Evolutionary conservation across 768 basidiomycete species (phyloP), one percentile per base, ranked within the genome.

Genomic region (Suillus hirtellus): DNA sequence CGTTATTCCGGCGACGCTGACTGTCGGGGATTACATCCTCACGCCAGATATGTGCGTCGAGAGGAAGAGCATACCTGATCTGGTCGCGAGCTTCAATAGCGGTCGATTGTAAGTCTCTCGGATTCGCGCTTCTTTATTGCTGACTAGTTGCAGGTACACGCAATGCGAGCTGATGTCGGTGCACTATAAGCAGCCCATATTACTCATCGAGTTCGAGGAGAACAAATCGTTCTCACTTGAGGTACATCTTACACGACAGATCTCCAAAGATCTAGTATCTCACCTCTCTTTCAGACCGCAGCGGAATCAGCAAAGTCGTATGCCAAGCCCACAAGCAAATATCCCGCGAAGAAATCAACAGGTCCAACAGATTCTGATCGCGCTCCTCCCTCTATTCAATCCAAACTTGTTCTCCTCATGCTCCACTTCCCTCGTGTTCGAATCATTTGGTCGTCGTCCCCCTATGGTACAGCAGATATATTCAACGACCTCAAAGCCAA

Each of bases 131-230:
- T n/a, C 17, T 12, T 35, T 53, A 35, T 65, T 59, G 46, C 43
- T 47, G 55, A 53, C 8, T 17, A 31, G 9, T 52, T 24, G 3
- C 67, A 99, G 96, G 64, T 97, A 96, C 73, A 92, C 95, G 0
- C 97, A 99, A 71, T 99, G 96, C 78, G 96, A 99, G 76, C 73
- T 93, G 24, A 98, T 99, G 96, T 95, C 92, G 0, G 89, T 89
- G 17, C 92, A 98, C 73, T 99, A 99, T 79, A 97, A 95, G 76
- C 87, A 90, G 21, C 96, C 96, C 0, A 82, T 99, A 60, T 80
- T 99, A 17, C 80, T 99, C 11, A 97, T 99, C 69, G 96, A 99
- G 72, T 99, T 99, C 66, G 96, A 99, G 72, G 95, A 99, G 77
- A 92, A 97, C 74, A 98, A 96, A 69, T 88, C 93, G 0, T 97